These are phyloP conservation scores for Elaeagnus macrophylla DNA, from an alignment of 306 rosid genomes.

Conservation along the genomic window DNA sequence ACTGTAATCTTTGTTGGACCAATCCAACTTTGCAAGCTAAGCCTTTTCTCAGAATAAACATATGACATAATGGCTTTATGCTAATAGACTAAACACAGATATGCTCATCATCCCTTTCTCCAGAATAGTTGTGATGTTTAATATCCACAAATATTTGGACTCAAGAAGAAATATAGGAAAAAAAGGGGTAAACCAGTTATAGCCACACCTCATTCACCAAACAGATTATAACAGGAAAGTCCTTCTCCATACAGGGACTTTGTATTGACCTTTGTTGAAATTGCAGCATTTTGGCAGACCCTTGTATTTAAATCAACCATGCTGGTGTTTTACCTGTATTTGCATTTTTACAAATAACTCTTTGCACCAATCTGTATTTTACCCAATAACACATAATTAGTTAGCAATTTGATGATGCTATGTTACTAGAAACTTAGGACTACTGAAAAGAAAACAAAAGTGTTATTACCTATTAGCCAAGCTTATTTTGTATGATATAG, in stretches of 20 bases:
- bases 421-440: not conserved
- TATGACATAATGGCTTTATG: constrained; percentile 48
- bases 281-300: constrained; percentile 29
- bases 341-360: constrained; percentile 26
- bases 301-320: constrained; percentile 12
- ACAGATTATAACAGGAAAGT: constrained; percentile 38
- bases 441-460: not conserved
- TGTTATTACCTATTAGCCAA: constrained; percentile 29
- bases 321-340: constrained; percentile 24
- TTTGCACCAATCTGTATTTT: constrained; percentile 30
- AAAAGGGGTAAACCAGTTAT: constrained; percentile 29
- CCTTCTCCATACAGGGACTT: constrained; percentile 57
- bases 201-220: constrained; percentile 37
- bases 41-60: constrained; percentile 35
- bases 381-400: constrained; percentile 3
- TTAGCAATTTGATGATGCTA: constrained; percentile 3
- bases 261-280: constrained; percentile 23
- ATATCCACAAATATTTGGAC: constrained; percentile 64
- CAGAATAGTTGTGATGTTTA: constrained; percentile 35
- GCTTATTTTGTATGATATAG: not conserved
- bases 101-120: constrained; percentile 42
- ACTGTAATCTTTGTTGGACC: constrained; percentile 55
- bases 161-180: constrained; percentile 2
- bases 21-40: constrained; percentile 71
- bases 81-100: constrained; percentile 41